Base-by-base conservation (phyloP, 2,329 filamentous ascomycete genomes). In the Venturiaceae sp. region DNA sequence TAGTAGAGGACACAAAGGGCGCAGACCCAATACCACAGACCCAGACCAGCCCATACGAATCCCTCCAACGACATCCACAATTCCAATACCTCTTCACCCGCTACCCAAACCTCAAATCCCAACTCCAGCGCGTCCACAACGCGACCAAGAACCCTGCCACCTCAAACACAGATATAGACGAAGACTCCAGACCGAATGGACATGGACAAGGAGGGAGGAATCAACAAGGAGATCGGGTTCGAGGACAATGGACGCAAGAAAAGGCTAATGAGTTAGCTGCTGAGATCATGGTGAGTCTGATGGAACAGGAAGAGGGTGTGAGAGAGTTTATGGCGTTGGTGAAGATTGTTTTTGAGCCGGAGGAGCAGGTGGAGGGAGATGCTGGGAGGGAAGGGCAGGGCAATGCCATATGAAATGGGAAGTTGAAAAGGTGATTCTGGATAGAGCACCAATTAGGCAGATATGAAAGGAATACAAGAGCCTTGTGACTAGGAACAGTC, bases 231-330 rank as follows among this genome's bases (percentile, higher is more conserved):
- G 41, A 34, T 16, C 58, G 53, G 53, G 60, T 60, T 41, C 46
- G 57, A 33, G 67, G 68, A 2, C 63, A 64, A 8, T 74, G 72
- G 72, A 71, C 69, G 37, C 67, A 66, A 60, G 68, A 69, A 50
- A 72, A 71, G 59, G 70, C 69, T 7, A 68, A 72, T 55, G 63
- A 63, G 14, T 64, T 68, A 60, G 69, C 65, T 28, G 64, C 68
- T 65, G 66, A 62, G 39, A 58, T 67, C 60, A 55, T 69, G 55
- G 66, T 64, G 58, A 61, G 61, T 1, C 63, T 66, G 19, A 63
- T 62, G 16, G 66, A 67, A 47, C 66, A 69, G 58, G 66, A 70
- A 30, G 71, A 74, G 34, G 74, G 69, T 1, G 67, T 78, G 65
- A 64, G 62, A 5, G 73, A 75, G 52, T 77, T 77, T 63, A 69